These are phyloP conservation scores for Podila horticola DNA, from an alignment of 192 early-diverging fungal genomes.

Conservation along the genomic window DNA sequence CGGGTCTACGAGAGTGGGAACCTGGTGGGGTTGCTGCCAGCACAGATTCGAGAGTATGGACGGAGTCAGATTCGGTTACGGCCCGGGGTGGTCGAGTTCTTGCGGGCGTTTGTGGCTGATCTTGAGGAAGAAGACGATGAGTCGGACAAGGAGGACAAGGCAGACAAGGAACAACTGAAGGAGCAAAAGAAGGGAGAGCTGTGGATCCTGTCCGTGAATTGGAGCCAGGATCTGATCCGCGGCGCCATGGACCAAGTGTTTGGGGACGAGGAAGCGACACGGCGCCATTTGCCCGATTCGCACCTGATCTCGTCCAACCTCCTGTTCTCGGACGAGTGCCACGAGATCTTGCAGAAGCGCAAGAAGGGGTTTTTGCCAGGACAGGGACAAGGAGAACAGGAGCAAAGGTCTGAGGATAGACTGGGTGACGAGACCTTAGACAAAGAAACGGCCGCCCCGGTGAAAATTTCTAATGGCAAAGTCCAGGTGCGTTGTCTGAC, in stretches of 20 bases:
- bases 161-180: background rate
- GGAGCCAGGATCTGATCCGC: conserved; percentile 46
- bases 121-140: conserved; percentile 10
- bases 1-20: conserved; percentile 45
- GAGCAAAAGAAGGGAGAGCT: conserved; percentile 15
- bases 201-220: conserved; percentile 45
- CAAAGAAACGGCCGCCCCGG: background rate
- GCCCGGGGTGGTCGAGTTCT: conserved; percentile 28
- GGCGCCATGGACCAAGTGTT: conserved; percentile 48
- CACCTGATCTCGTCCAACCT: conserved; percentile 47
- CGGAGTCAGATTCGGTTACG: conserved; percentile 20
- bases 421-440: background rate
- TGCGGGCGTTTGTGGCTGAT: conserved; percentile 19
- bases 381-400: background rate
- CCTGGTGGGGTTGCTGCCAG: conserved; percentile 19
- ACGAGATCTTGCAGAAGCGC: conserved; percentile 13
- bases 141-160: background rate
- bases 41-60: conserved; percentile 42
- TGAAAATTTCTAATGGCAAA: conserved; percentile 25
- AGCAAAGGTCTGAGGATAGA: background rate
- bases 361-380: background rate
- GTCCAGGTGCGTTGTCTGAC: conserved; percentile 31
- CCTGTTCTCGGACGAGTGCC: conserved; percentile 26
- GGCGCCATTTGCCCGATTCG: conserved; percentile 24
- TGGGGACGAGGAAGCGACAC: conserved; percentile 37